These are phyloP conservation scores for Athelia sp. DNA, from an alignment of 1,284 basidiomycete species.

Conservation along the genomic window DNA sequence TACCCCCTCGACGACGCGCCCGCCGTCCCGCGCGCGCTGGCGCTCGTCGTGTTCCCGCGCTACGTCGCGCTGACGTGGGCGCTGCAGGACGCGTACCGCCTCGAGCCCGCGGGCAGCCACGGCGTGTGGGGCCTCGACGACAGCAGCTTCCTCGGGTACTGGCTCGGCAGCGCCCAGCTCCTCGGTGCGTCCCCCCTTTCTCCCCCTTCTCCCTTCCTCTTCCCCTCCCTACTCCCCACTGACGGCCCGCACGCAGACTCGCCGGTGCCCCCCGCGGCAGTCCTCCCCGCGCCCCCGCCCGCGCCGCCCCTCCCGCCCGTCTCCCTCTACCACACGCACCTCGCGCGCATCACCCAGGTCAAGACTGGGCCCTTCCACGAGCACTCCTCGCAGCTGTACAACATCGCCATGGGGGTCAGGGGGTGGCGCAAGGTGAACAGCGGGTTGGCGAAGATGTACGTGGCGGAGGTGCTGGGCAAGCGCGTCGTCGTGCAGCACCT, in stretches of 20 bases:
- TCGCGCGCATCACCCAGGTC: conserved; percentile 66
- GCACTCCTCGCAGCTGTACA: conserved; percentile 88
- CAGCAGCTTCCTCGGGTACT: conserved; percentile 86
- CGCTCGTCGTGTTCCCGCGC: conserved; percentile 63
- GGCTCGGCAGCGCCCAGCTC: conserved; percentile 90
- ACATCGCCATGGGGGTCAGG: conserved; percentile 81
- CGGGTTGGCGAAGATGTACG: conserved; percentile 95
- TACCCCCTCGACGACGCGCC: conserved; percentile 22
- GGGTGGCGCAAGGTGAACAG: conserved; percentile 88
- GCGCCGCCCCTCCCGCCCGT: conserved; percentile 44
- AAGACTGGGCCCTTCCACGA: conserved; percentile 87
- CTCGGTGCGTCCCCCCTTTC: conserved; percentile 44
- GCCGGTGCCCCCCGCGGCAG: too few species aligned
- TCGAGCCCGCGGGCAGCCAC: conserved; percentile 96
- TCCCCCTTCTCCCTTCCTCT: neutral
- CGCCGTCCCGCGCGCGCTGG: conserved; percentile 55
- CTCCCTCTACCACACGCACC: conserved; percentile 74
- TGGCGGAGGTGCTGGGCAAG: conserved; percentile 83
- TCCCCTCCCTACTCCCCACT: too few species aligned
- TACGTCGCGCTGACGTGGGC: conserved; percentile 84
- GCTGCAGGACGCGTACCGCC: conserved; percentile 84
- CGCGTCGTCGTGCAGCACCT: conserved; percentile 97
- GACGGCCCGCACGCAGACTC: too few species aligned
- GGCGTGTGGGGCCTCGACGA: conserved; percentile 99
- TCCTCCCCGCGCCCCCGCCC: neutral